Base-by-base conservation (phyloP, 129 eudicot genomes). In the Centella asiatica region DNA sequence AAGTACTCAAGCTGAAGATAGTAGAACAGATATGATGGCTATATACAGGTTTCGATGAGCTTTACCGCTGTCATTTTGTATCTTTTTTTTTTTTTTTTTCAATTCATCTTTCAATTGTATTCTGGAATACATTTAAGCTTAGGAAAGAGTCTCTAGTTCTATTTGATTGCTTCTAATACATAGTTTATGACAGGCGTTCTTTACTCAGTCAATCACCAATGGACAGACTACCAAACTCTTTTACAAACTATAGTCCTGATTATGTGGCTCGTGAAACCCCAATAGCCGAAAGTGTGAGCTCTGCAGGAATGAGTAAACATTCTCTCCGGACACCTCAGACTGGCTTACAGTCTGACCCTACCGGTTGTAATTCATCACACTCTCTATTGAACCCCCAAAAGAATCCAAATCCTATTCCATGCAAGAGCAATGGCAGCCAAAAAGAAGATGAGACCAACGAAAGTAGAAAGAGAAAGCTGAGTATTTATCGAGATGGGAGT, bases 141-240 rank as follows among this genome's bases (percentile, higher is more conserved):
- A n/a, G n/a, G n/a, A n/a, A n/a, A n/a, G n/a, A n/a, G n/a, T n/a
- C n/a, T n/a, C n/a, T n/a, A n/a, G n/a, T n/a, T n/a, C n/a, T n/a
- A n/a, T n/a, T n/a, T n/a, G n/a, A n/a, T n/a, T n/a, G n/a, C n/a
- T 52, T 48, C 5, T 12, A 52, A 19, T 52, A 52, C 26, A 34
- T 60, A 10, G 57, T 45, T 29, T 19, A 29, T 65, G 64, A 69
- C 85, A 92, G 98, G 78, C 94, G 95, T 15, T 92, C 98, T 45
- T 79, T 92, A 69, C 90, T 87, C 50, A 84, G 82, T 66, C 98
- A 87, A 78, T 84, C 95, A 66, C 95, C 95, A 64, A 55, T 71
- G 45, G 68, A 13, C 52, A 67, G 69, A 48, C 45, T 37, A 51
- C 81, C 76, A 14, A 47, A 66, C 55, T 51, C 63, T 44, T 62